Percentiles rank a stretch among this genome's conserved stretches.
phyloP scores from a whole-genome alignment of 257 asterid species.

The Solanum chiquidenum region DNA sequence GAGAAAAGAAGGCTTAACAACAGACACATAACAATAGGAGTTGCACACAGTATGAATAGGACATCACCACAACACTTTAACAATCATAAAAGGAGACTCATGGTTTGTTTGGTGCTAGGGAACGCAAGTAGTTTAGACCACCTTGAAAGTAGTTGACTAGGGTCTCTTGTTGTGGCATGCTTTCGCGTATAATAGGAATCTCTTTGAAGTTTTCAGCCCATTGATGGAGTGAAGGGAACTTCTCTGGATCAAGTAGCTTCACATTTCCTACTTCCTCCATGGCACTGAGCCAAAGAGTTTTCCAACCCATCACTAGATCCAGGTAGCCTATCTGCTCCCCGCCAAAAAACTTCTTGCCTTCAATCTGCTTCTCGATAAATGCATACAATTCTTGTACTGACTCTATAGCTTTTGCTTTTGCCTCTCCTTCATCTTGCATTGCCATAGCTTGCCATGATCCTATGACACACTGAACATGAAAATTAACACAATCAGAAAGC shows the following conservation, averaged over 20 bases:
- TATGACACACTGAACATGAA: conserved; percentile 10
- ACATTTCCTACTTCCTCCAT: conserved; percentile 37
- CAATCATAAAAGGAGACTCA: background rate
- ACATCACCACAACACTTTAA: background rate
- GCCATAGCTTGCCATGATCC: conserved; percentile 26
- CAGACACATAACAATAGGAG: background rate
- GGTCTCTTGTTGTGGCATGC: conserved; percentile 19
- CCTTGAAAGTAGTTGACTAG: conserved; percentile 21
- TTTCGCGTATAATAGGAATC: conserved; percentile 20
- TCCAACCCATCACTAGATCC: conserved; percentile 39
- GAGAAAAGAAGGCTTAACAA: background rate
- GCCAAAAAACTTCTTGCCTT: conserved; percentile 28
- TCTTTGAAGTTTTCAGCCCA: conserved; percentile 26
- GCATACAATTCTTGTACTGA: conserved; percentile 17
- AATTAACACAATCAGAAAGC: background rate
- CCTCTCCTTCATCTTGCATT: conserved; percentile 15
- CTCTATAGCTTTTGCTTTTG: conserved; percentile 17
- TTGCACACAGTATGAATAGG: background rate
- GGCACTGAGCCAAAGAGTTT: conserved; percentile 23
- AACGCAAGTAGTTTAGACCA: conserved; percentile 26
- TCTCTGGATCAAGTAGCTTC: conserved; percentile 19
- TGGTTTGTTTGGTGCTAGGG: conserved; percentile 9
- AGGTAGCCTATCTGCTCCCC: conserved; percentile 33
- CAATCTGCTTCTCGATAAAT: conserved; percentile 21
- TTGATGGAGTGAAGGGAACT: conserved; percentile 19